Evolutionary conservation across 495 filamentous ascomycete genomes (phyloP), one percentile per base, ranked within the genome.

Genomic region (Chaetomium tenue): DNA sequence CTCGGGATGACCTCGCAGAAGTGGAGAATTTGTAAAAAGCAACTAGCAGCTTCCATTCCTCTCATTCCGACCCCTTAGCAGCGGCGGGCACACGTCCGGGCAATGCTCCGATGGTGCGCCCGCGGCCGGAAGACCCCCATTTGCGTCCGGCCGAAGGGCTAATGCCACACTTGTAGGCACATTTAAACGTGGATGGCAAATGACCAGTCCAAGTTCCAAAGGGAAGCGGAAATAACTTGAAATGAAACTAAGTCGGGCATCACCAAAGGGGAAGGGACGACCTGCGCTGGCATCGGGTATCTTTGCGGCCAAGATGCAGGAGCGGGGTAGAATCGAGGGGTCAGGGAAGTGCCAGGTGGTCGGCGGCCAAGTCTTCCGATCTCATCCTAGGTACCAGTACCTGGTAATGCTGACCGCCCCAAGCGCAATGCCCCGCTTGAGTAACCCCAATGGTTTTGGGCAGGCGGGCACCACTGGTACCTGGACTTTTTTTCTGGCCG

Each of bases 361-460:
- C 22, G 51, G 18, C 3, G 33, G 37, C 25, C 64, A 47, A 30
- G 25, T 12, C 60, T 42, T 15, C 11, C 33, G 33, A 37, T 37
- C n/a, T 23, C 16, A 20, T n/a, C 47, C 40, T 6, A 72, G 51
- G 74, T 76, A 76, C 71, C 59, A 66, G 65, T 75, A 76, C 74
- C 58, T 74, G 48, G 48, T 42, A 53, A 11, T 52, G 48, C 68
- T 70, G 71, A 75, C 72, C 74, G 67, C 71, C 67, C 66, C 54
- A 28, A 66, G 26, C 37, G n/a, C 23, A 58, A 54, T 67, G 69
- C 62, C 72, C 70, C 70, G 67, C 67, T 71, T 70, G 60, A 64
- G 50, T 62, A 63, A 68, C 67, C 71, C 72, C 74, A 70, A 75
- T 72, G 56, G 68, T 26, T 74, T 76, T 72, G 65, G 71, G 65